A percentile compares a stretch with the other conserved stretches of the same genome.
Evolutionary conservation across 352 stramenopile species (phyloP).

Genomic region (Globisporangium camurandrum): DNA sequence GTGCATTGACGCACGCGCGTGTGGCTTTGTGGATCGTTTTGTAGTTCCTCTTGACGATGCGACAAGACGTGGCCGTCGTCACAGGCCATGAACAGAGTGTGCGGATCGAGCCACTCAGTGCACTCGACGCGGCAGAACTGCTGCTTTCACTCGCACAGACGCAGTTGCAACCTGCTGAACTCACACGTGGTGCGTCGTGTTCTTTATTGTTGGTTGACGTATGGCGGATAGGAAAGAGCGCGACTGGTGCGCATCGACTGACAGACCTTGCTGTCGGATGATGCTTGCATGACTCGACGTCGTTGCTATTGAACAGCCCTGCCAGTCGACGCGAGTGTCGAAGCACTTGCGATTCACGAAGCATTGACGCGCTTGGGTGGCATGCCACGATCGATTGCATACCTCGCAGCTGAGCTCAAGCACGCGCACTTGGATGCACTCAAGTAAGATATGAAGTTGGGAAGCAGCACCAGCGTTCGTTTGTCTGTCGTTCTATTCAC

Average conservation of each 20-base stretch:
- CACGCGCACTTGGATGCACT: constrained; percentile 7
- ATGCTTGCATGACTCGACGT: too few species aligned
- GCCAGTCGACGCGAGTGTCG: constrained; percentile 8
- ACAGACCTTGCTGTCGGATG: neutral
- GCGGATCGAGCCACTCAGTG: constrained; percentile 27
- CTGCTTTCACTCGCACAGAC: constrained; percentile 37
- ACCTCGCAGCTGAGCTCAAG: constrained; percentile 13
- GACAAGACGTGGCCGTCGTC: constrained; percentile 19
- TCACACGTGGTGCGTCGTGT: constrained; percentile 30
- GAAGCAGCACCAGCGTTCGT: neutral
- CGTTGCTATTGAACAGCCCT: too few species aligned
- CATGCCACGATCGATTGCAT: constrained; percentile 21
- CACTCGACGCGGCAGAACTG: constrained; percentile 33
- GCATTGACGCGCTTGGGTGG: constrained; percentile 22
- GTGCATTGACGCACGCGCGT: neutral
- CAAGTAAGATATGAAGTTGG: too few species aligned
- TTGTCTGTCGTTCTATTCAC: neutral
- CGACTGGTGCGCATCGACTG: too few species aligned
- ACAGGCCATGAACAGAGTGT: constrained; percentile 17
- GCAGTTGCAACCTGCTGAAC: constrained; percentile 25
- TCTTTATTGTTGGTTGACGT: neutral
- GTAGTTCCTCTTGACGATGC: constrained; percentile 31
- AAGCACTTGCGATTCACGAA: constrained; percentile 19
- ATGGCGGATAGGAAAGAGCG: too few species aligned
- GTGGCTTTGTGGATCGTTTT: too few species aligned